A percentile compares a stretch with the other conserved stretches of the same genome.
phyloP scores from a whole-genome alignment of 2,329 filamentous ascomycete species.

The Beauveria bassiana region DNA sequence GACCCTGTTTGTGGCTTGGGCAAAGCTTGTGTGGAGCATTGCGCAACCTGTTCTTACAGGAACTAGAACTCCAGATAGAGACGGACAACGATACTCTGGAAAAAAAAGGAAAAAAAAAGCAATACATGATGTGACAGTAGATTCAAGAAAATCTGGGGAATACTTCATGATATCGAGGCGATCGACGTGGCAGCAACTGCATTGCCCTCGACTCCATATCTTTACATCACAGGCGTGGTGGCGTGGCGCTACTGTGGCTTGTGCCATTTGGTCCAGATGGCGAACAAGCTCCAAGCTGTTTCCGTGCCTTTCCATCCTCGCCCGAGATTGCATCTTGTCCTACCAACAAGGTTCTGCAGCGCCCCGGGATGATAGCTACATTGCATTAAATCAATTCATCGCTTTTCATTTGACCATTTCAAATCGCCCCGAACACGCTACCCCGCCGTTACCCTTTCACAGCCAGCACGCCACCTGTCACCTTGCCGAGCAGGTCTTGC shows the following conservation, averaged over 20 bases:
- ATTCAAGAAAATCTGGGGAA: too few species aligned
- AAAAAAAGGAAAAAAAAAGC: too few species aligned
- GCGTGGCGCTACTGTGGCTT: conserved; percentile 2
- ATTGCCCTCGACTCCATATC: not conserved
- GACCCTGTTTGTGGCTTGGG: not conserved
- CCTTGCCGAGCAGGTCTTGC: not conserved
- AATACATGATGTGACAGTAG: too few species aligned
- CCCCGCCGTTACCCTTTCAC: not conserved
- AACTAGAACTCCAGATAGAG: too few species aligned
- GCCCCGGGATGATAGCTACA: too few species aligned
- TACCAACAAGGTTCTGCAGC: not conserved
- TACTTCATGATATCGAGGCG: too few species aligned
- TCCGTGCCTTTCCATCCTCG: not conserved
- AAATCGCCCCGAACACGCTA: not conserved
- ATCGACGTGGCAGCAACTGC: not conserved
- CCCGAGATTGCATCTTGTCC: not conserved
- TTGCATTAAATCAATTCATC: not conserved
- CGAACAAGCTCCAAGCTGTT: not conserved
- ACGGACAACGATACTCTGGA: too few species aligned
- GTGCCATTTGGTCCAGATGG: not conserved
- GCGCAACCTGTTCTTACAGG: too few species aligned
- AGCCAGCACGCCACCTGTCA: not conserved
- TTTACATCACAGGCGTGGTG: not conserved
- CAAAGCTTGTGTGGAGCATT: not conserved
- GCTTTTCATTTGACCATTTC: not conserved